Evolutionary conservation across 495 filamentous ascomycete species (phyloP).

Genomic region (Podospora appendiculata): DNA sequence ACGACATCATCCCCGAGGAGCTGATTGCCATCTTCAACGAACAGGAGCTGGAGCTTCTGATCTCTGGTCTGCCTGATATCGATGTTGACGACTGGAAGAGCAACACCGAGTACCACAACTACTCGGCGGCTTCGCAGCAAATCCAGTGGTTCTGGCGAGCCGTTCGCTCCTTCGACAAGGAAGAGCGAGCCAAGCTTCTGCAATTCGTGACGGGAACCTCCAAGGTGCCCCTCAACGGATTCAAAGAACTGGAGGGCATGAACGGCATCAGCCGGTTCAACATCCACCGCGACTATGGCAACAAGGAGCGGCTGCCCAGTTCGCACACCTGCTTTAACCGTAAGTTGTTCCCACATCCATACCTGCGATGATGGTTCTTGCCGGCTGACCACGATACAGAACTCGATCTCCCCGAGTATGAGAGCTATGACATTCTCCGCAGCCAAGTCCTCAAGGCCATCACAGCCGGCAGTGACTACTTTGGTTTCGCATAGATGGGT

Average conservation of each 20-base stretch:
- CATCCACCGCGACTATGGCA: conserved; percentile 97
- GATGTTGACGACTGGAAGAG: conserved; percentile 99
- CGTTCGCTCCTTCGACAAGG: conserved; percentile 96
- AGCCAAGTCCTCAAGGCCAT: conserved; percentile 87
- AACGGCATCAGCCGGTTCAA: conserved; percentile 98
- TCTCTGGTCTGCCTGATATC: conserved; percentile 94
- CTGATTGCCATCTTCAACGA: conserved; percentile 98
- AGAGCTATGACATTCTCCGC: conserved; percentile 85
- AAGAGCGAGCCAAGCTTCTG: conserved; percentile 93
- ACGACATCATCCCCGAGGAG: conserved; percentile 93
- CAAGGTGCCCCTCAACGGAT: conserved; percentile 97
- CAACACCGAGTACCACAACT: conserved; percentile 98
- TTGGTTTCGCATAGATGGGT: conserved; percentile 77
- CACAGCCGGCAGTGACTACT: conserved; percentile 93
- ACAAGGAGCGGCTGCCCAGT: conserved; percentile 91
- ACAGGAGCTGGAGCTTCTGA: conserved; percentile 92
- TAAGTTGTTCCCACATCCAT: conserved; percentile 47
- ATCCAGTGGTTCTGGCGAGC: conserved; percentile 99
- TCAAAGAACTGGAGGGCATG: conserved; percentile 99
- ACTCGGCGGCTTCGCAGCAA: conserved; percentile 85
- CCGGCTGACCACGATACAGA: conserved; percentile 44
- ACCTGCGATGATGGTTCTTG: not conserved
- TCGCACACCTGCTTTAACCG: conserved; percentile 99
- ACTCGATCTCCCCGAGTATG: conserved; percentile 97
- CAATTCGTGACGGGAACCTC: conserved; percentile 98